Evolutionary conservation across 768 basidiomycete genomes (phyloP), one percentile per base, ranked within the genome.

Genomic region (Gautieria morchelliformis): DNA sequence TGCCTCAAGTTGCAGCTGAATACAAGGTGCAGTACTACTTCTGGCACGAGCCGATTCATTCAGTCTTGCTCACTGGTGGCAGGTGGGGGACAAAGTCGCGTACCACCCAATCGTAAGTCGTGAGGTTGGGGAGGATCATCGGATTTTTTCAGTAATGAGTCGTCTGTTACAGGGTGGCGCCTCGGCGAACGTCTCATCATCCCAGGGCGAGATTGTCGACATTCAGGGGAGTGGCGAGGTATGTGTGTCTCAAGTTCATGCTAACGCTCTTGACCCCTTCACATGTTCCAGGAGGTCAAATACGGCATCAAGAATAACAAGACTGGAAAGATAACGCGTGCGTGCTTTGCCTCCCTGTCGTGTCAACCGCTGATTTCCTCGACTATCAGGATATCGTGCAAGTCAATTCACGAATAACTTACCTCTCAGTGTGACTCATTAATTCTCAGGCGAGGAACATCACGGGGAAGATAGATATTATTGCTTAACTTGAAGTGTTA

Each of bases 251-350:
- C 27, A 27, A 27, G 27, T 40, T 33, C 17, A 42, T n/a, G 10
- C 27, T 5, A n/a, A 5, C 50, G 15, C 27, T 11, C 19, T 33
- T 20, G 30, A 27, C 2, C 32, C 32, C 14, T 35, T 49, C 22
- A 39, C 30, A 40, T 55, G 17, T 14, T 59, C 0, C 53, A 75
- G 73, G 66, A 69, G 0, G 27, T 59, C 2, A 65, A 66, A 55
- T 75, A 70, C 59, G 63, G 67, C 4, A 76, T 76, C 66, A 71
- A 67, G 65, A 77, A 76, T 47, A 68, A 71, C 50, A 73, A 74
- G n/a, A 77, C 74, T 5, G 68, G 70, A 5, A 77, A 76, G 65
- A 63, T 49, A 8, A 75, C 74, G 0, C 67, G 44, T 24, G 24
- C 15, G 54, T 55, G 41, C 19, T 53, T 37, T 3, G 10, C 14